Base-by-base conservation (phyloP, 2,329 filamentous ascomycete species). In the Magnaporthales sp. region DNA sequence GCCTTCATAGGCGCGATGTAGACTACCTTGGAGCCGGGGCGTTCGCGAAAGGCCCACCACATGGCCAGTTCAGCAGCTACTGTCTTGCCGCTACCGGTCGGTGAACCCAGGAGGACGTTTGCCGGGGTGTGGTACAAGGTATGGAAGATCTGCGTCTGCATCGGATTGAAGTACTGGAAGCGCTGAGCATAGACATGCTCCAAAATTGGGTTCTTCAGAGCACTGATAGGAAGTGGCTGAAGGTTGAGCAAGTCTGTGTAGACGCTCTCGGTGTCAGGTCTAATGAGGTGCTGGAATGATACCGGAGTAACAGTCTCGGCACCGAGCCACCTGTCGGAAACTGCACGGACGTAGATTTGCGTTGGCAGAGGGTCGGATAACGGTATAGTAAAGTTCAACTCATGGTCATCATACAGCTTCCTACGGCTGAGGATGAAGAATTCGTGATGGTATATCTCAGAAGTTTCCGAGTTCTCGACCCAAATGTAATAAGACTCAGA, bases 1-100 rank as follows among this genome's bases (percentile, higher is more conserved):
- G 96, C 96, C 78, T 99, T 99, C 96, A 99, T 99, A 0, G 96
- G 96, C 2, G 95, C 95, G 74, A 99, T 98, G 76, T 99, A 99
- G 13, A 99, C 95, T 2, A 99, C 93, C 79, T 99, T 99, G 3
- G 93, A 97, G 3, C 93, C 93, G 1, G 95, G 95, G 64, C 90
- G 90, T 75, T 97, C 93, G 15, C 93, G 88, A 79, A 99, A 98
- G 2, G 95, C 94, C 93, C 93, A 97, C 96, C 96, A 99, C 94
- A 99, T 98, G 29, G 96, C 93, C 68, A 99, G 80, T 75, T 99
- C 95, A 63, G 91, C 93, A 22, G 96, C 95, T 56, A 99, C 91
- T 0, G 96, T 99, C 81, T 99, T 99, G 67, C 95, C 95, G 82
- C 93, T 97, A 67, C 95, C 95, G 0, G 96, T 99, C 0, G 95